A percentile compares a stretch with the other conserved stretches of the same genome.
Conservation (phyloP, 2,329 filamentous ascomycete genomes). For the Cyphellophora attinorum region DNA sequence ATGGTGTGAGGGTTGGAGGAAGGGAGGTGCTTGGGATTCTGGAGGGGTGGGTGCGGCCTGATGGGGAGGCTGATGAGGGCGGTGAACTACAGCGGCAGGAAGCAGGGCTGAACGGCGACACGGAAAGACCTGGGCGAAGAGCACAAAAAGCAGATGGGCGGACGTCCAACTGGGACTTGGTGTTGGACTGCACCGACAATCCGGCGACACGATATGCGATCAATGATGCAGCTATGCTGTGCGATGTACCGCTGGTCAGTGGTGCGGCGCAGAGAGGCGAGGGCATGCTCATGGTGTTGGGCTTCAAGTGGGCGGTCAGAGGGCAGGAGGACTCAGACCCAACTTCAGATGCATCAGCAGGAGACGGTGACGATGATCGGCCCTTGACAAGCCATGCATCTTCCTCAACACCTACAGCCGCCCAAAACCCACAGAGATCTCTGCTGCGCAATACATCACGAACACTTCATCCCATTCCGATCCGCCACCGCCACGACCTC, state of each 20-base stretch:
- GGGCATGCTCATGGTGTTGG: constrained; percentile 81
- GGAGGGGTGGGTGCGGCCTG: not conserved
- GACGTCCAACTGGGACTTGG: constrained; percentile 74
- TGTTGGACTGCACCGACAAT: constrained; percentile 93
- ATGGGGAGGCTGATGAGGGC: no score
- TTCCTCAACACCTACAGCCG: no score
- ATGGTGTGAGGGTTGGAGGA: constrained; percentile 8
- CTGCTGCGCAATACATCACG: no score
- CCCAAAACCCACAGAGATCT: no score
- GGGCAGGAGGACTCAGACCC: not conserved
- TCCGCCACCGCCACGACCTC: constrained; percentile 48
- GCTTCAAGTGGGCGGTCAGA: constrained; percentile 39
- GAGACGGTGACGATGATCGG: no score
- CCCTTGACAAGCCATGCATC: no score
- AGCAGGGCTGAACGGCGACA: no score
- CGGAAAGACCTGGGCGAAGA: not conserved
- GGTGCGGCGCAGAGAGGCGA: constrained; percentile 83
- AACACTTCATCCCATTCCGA: no score
- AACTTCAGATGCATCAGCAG: no score
- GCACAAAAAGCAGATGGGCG: no score
- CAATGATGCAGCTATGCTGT: constrained; percentile 76
- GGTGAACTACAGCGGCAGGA: no score
- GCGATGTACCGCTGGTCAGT: constrained; percentile 71
- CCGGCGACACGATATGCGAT: constrained; percentile 86
- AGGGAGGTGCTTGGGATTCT: constrained; percentile 1